Evolutionary conservation across 768 basidiomycete species (phyloP).

Genomic region (Hirschioporus abietinus): DNA sequence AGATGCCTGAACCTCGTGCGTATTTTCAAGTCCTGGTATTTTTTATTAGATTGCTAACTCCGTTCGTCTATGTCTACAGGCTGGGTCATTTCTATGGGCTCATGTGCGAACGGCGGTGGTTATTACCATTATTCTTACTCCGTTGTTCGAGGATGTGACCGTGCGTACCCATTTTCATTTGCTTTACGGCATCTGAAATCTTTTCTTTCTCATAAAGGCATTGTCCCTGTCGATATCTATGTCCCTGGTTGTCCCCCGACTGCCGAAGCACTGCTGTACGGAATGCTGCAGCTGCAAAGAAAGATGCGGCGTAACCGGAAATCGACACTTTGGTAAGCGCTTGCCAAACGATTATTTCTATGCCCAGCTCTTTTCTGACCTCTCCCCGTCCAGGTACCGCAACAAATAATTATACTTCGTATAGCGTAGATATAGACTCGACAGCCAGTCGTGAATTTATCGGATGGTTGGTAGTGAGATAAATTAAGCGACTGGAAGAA

Average conservation of each 20-base stretch:
- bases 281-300: constrained; percentile 93
- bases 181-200: constrained; percentile 11
- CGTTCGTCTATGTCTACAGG: constrained; percentile 34
- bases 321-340: constrained; percentile 74
- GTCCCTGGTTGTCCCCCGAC: constrained; percentile 94
- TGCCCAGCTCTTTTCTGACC: neutral
- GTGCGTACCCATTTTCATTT: constrained; percentile 39
- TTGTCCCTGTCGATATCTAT: constrained; percentile 98
- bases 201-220: constrained; percentile 44
- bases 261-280: constrained; percentile 95
- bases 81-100: constrained; percentile 99
- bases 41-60: constrained; percentile 8
- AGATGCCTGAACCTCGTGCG: constrained; percentile 96
- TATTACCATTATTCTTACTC: constrained; percentile 99
- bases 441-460: too few species aligned
- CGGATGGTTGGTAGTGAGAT: too few species aligned
- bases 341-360: neutral
- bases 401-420: neutral
- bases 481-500: too few species aligned
- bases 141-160: constrained; percentile 96
- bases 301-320: constrained; percentile 92
- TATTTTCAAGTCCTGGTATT: constrained; percentile 13
- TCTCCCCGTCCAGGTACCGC: neutral
- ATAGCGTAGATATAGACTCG: neutral
- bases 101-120: constrained; percentile 96